phyloP scores from a whole-genome alignment of 208 protist genomes.

The Leishmania mexicana region DNA sequence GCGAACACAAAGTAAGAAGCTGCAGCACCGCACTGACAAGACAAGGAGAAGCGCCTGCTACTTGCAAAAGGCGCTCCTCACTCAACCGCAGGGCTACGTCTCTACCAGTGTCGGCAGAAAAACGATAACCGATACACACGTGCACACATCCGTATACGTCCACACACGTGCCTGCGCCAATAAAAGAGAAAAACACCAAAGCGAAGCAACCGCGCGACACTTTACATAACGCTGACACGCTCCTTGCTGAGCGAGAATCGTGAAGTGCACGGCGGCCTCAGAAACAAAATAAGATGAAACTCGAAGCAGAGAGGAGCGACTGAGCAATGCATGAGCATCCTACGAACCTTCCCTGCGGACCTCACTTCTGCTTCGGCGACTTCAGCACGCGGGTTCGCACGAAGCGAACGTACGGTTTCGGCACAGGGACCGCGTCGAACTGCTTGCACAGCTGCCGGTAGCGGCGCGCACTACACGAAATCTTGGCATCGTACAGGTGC shows the following conservation, averaged over 20 bases:
- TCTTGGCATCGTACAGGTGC: slow-evolving; percentile 81
- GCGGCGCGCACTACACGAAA: slow-evolving; percentile 47
- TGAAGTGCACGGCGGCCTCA: neutral
- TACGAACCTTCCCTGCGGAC: neutral
- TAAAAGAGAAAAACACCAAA: too few species aligned
- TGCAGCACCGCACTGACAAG: neutral
- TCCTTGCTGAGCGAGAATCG: neutral
- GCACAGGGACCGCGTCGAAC: slow-evolving; percentile 51
- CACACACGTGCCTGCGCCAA: neutral
- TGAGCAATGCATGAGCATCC: neutral
- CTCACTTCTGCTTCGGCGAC: slow-evolving; percentile 14
- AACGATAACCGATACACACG: slow-evolving; percentile 5
- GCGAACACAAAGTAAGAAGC: neutral
- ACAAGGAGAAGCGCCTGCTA: neutral
- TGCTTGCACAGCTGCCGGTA: slow-evolving; percentile 70
- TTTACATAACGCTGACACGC: neutral
- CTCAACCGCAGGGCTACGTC: neutral
- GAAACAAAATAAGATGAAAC: neutral
- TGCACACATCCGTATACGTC: neutral
- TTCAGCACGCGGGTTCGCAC: slow-evolving; percentile 46
- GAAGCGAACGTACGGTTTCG: slow-evolving; percentile 67
- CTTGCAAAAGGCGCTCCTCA: neutral
- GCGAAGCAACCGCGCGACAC: neutral
- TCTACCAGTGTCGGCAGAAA: neutral
- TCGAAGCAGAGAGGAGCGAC: neutral